Base-by-base conservation (phyloP, 2,329 filamentous ascomycete genomes). In the Biscogniauxia marginata region DNA sequence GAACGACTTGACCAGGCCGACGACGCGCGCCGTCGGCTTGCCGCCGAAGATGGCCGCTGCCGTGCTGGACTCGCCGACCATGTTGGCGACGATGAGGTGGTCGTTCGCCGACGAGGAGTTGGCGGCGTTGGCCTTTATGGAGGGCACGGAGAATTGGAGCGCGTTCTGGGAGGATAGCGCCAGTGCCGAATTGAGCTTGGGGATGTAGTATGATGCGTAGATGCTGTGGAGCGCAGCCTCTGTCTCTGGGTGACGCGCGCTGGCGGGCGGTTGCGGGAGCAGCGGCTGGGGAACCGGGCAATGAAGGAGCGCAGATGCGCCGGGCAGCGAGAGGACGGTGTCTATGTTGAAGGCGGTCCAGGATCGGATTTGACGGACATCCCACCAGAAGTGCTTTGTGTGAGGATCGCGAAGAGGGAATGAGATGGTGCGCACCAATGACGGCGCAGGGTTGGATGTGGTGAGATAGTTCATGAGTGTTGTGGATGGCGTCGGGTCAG, bases 311-410 rank as follows among this genome's bases (percentile, higher is more conserved):
- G 84, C 79, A 6, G 87, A 81, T 21, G 95, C 86, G 25, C 86
- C 86, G 0, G 88, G 89, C 47, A 96, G 85, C 5, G 84, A 79
- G 63, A 88, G 81, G 70, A 97, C 87, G 55, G 87, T 85, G 53
- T 80, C 73, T 9, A 90, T 77, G 62, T 84, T 90, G 82, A 97
- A 97, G 64, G 85, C 83, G 51, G 83, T 83, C 93, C 93, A 97
- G 59, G 86, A 83, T 60, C 90, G 86, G 63, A 97, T 80, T 71
- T 96, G 93, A 64, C 93, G 89, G 56, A 96, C 83, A 68, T 98
- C 93, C 90, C 91, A 97, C 93, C 93, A 98, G 74, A 93, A 96
- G 77, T 96, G 87, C 72, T 88, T 91, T 66, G 83, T 88, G 74
- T 81, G 83, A 67, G 81, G 86, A 71, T 85, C 89, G 61, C 79